Evolutionary conservation across 495 filamentous ascomycete genomes (phyloP), one percentile per base, ranked within the genome.

Genomic region (Staphylotrichum tortipilum): DNA sequence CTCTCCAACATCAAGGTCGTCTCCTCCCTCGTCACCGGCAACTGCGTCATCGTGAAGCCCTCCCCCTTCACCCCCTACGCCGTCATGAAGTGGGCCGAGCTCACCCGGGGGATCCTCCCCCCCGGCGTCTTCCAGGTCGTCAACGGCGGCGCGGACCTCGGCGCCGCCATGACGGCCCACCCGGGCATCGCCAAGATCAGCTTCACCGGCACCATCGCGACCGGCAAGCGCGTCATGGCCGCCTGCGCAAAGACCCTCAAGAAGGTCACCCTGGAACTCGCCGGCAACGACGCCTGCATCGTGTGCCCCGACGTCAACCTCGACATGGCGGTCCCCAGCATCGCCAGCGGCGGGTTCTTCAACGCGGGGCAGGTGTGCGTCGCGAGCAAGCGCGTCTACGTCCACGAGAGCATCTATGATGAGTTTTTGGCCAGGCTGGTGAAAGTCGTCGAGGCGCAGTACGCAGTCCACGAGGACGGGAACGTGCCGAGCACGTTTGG

Each of bases 201-300:
- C 47, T 87, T 88, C 63, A 87, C 83, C 0, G 84, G 84, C 4
- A 82, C 80, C 6, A 79, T 74, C 24, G 60, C 71, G 1, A 84
- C 81, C 0, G 84, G 84, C 11, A 82, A 82, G 62, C 73, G 70
- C 33, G 77, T 88, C 39, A 77, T 83, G 72, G 77, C 69, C 14
- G 72, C 69, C 35, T 78, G 73, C 55, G 71, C 81, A 7, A 74
- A 73, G 57, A 83, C 79, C 0, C 58, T 88, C 33, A 86, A 86
- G 57, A 67, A 64, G 44, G 65, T 72, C 12, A 64, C 67, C 19
- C 68, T 76, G 33, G 70, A 75, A 56, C 56, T 78, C 29, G 84
- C 82, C 17, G 85, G 84, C 29, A 87, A 88, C 58, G 79, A 87
- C 61, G 76, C 83, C 0, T 75, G 76, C 43, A 79, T 86, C 48